These are phyloP conservation scores for Vanderwaltozyma verrucispora DNA, from an alignment of 805 yeast genomes.

Conservation along the genomic window DNA sequence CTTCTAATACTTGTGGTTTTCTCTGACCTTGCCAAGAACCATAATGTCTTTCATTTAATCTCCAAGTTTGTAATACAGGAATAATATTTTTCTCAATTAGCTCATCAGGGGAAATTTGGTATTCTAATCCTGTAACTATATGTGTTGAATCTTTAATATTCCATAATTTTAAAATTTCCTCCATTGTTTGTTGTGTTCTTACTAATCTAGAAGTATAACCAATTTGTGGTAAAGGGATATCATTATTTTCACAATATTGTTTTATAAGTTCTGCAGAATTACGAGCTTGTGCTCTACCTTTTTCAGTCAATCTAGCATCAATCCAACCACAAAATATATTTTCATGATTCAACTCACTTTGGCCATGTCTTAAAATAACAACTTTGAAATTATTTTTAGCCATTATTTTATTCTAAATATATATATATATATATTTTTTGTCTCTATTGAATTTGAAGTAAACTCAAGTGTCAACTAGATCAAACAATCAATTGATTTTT, in stretches of 20 bases:
- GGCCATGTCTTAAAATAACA: slow-evolving; percentile 64
- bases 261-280: slow-evolving; percentile 52
- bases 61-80: slow-evolving; percentile 58
- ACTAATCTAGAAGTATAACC: slow-evolving; percentile 63
- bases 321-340: slow-evolving; percentile 82
- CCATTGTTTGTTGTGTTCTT: slow-evolving; percentile 66
- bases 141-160: slow-evolving; percentile 11
- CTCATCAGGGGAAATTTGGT: neutral
- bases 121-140: slow-evolving; percentile 14
- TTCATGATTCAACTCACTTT: slow-evolving; percentile 67
- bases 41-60: slow-evolving; percentile 77
- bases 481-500: no score
- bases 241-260: slow-evolving; percentile 25
- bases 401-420: neutral
- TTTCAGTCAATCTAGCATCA: slow-evolving; percentile 56
- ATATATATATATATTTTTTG: no score
- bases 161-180: slow-evolving; percentile 49
- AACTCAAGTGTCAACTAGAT: no score
- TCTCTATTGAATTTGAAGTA: no score
- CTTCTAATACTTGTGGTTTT: slow-evolving; percentile 52
- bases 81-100: slow-evolving; percentile 25
- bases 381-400: slow-evolving; percentile 19
- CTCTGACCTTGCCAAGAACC: slow-evolving; percentile 74
- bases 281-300: slow-evolving; percentile 59
- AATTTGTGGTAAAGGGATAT: slow-evolving; percentile 37